Base-by-base conservation (phyloP, 1,284 basidiomycete species). In the Mycosarcoma maydis region DNA sequence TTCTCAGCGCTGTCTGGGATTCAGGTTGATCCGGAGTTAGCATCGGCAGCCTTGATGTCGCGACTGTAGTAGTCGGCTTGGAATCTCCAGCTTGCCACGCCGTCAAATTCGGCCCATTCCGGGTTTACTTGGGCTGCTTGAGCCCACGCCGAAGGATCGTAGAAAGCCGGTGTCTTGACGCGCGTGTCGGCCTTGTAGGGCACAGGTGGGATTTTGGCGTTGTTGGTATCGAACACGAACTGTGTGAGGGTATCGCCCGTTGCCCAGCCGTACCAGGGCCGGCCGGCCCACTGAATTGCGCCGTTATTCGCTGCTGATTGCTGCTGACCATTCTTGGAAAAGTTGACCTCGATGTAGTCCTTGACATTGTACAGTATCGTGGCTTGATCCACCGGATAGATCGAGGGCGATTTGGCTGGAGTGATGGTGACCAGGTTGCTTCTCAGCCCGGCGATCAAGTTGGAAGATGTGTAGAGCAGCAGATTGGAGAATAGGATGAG, bases 191-290 rank as follows among this genome's bases (percentile, higher is more conserved):
- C 58, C 33, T 52, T 46, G 34, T 72, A 72, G 5, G 55, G 55
- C n/a, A 72, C 49, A 1, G 69, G 69, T 3, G 14, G 26, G 26
- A 60, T 62, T 42, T 58, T 16, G 3, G 58, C 29, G 23, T 58
- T 38, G 16, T 48, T 40, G 11, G 22, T 11, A 26, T 72, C 58
- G 19, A 67, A 72, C 16, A 59, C 44, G 32, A 72, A 72, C 38
- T 67, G 69, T 3, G 51, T 62, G 34, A 66, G n/a, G 1, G 60
- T 58, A 14, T 65, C 61, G 2, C 60, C 54, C n/a, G 51, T 61
- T 14, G 42, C 34, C 60, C 67, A 60, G 2, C 68, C 68, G 42
- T 61, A 71, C 68, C 68, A 71, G 4, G 68, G 68, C 27, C 58
- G 27, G 16, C 62, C 50, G 2, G 62, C 51, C 68, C 62, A 66